Conservation (phyloP, 2,329 filamentous ascomycete genomes). For the Piedraia hortae region DNA sequence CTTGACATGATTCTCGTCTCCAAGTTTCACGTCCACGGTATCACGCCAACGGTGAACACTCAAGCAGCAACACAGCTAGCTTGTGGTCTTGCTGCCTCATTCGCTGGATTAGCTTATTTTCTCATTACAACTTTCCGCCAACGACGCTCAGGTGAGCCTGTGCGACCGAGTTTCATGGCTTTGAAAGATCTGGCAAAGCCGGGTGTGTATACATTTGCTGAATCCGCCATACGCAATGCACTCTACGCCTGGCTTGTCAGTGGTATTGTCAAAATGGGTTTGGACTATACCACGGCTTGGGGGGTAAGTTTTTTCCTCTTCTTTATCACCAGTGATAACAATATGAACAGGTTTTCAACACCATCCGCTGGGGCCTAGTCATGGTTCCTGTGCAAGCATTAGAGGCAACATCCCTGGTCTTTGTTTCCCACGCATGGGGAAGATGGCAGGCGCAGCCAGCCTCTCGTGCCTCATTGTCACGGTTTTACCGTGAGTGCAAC, state of each 20-base stretch:
- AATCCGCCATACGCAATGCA: constrained; percentile 39
- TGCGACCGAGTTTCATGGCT: constrained; percentile 16
- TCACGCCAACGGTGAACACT: constrained; percentile 30
- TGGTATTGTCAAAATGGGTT: constrained; percentile 34
- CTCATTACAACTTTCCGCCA: constrained; percentile 16
- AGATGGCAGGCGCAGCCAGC: too few relatives aligned
- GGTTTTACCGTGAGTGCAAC: too few relatives aligned
- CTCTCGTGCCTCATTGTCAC: too few relatives aligned
- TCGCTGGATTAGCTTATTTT: constrained; percentile 33
- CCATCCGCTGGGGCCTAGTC: constrained; percentile 44
- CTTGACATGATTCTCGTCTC: constrained; percentile 40
- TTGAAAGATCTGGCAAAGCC: constrained; percentile 27
- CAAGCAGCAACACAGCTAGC: constrained; percentile 36
- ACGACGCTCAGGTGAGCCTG: constrained; percentile 1
- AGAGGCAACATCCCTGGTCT: constrained; percentile 35
- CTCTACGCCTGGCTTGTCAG: constrained; percentile 44
- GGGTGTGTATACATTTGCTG: constrained; percentile 29
- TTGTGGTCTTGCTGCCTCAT: constrained; percentile 29
- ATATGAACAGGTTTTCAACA: too few relatives aligned
- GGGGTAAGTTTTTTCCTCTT: too few relatives aligned
- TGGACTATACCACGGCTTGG: constrained; percentile 43
- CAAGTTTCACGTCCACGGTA: constrained; percentile 29
- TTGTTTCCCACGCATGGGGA: constrained; percentile 41
- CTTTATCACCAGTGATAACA: too few relatives aligned
- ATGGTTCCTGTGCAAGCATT: constrained; percentile 46